Evolutionary conservation across 2,329 filamentous ascomycete species (phyloP).

Genomic region (Xylaria digitata): DNA sequence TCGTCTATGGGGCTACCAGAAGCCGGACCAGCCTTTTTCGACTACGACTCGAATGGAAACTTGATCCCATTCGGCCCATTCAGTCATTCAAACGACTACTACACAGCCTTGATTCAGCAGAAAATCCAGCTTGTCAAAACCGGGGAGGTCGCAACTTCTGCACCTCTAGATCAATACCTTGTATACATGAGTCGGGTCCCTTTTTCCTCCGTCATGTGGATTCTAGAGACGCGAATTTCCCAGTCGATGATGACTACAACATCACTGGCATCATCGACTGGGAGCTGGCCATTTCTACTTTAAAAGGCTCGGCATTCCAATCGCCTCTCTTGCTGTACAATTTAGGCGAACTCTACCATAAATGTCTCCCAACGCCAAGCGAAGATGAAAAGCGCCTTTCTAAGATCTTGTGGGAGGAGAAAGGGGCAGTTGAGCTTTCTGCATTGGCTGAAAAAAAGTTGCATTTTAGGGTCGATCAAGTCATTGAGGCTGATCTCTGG

Average conservation of each 20-base stretch:
- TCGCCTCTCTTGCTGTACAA: slow-evolving; percentile 34
- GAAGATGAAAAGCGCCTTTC: slow-evolving; percentile 33
- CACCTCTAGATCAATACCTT: slow-evolving; percentile 33
- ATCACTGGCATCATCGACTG: slow-evolving; percentile 35
- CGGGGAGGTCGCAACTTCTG: slow-evolving; percentile 29
- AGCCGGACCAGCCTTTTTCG: slow-evolving; percentile 35
- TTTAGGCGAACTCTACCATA: slow-evolving; percentile 28
- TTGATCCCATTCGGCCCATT: slow-evolving; percentile 36
- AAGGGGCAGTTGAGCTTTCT: slow-evolving; percentile 30
- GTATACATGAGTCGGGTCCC: slow-evolving; percentile 31
- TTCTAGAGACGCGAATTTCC: slow-evolving; percentile 35
- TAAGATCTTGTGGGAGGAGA: slow-evolving; percentile 31
- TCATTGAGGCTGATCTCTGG: slow-evolving; percentile 34
- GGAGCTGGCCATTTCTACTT: slow-evolving; percentile 32
- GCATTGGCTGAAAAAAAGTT: slow-evolving; percentile 32
- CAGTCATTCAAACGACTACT: slow-evolving; percentile 33
- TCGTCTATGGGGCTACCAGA: slow-evolving; percentile 29
- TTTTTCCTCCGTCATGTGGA: slow-evolving; percentile 35
- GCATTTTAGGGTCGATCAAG: slow-evolving; percentile 35
- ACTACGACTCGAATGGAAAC: slow-evolving; percentile 33
- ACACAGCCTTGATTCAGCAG: slow-evolving; percentile 30
- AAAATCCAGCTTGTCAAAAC: slow-evolving; percentile 31
- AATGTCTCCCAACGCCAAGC: slow-evolving; percentile 34
- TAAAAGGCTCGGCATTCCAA: slow-evolving; percentile 32
- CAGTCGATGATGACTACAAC: slow-evolving; percentile 34